A percentile compares a stretch with the other conserved stretches of the same genome.
These are phyloP conservation scores for Casuarina equisetifolia DNA, from an alignment of 306 rosid genomes.

Conservation along the genomic window DNA sequence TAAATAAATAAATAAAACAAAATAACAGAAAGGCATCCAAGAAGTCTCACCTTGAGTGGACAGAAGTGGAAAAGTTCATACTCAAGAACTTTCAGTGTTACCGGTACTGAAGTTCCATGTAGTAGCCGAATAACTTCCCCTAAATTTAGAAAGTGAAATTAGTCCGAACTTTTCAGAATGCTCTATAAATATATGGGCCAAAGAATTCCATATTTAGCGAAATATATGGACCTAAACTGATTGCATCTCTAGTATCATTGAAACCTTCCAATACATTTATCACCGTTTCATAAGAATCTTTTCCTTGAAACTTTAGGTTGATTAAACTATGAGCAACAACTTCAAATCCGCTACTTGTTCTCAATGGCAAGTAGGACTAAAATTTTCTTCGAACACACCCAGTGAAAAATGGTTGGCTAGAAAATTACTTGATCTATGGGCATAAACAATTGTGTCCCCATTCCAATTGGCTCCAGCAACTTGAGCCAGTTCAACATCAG, in stretches of 20 bases:
- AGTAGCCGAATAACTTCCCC: conserved; percentile 78
- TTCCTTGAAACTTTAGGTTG: neutral
- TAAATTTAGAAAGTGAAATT: conserved; percentile 25
- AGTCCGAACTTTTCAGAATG: neutral
- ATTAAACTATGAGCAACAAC: neutral
- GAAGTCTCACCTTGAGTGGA: conserved; percentile 60
- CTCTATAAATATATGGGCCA: neutral
- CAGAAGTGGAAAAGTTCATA: conserved; percentile 86
- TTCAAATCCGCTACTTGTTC: neutral
- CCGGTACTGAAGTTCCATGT: conserved; percentile 73
- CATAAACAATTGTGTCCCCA: conserved; percentile 66
- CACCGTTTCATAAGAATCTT: neutral
- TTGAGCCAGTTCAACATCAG: conserved; percentile 66
- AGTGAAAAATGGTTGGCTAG: neutral
- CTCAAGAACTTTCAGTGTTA: conserved; percentile 74
- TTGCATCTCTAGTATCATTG: neutral
- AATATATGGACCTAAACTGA: neutral
- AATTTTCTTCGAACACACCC: neutral
- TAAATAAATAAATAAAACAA: no score
- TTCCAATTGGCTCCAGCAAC: conserved; percentile 74
- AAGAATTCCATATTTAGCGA: neutral
- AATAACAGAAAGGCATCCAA: neutral
- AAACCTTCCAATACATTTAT: neutral
- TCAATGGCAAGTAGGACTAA: no score
- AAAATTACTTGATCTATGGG: conserved; percentile 62